Evolutionary conservation across 257 asterid genomes (phyloP).

Genomic region (Orobanche coerulescens): DNA sequence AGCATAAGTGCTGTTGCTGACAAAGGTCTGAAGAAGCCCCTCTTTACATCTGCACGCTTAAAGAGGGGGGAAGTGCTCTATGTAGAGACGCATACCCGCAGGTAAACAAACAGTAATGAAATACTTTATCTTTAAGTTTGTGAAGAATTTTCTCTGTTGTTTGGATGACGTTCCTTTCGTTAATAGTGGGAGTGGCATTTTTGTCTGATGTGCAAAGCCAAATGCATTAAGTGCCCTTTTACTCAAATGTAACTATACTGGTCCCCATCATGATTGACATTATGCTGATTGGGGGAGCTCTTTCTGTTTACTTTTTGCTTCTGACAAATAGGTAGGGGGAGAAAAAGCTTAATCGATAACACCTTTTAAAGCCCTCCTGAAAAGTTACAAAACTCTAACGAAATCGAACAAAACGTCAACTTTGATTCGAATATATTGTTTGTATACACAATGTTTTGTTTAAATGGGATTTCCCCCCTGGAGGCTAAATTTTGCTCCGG

Average conservation of each 20-base stretch:
- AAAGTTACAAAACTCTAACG: no score
- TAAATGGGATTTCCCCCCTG: no score
- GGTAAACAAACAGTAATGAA: slow-evolving; percentile 36
- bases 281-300: no score
- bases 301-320: background rate
- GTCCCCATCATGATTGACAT: no score
- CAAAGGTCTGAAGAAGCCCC: slow-evolving; percentile 73
- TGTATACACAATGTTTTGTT: no score
- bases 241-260: background rate
- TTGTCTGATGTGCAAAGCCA: background rate
- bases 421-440: no score
- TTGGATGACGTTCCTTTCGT: background rate
- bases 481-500: no score
- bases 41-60: slow-evolving; percentile 87
- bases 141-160: background rate
- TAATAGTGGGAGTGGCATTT: background rate
- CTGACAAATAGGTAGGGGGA: no score
- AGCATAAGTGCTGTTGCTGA: slow-evolving; percentile 93
- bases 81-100: slow-evolving; percentile 70
- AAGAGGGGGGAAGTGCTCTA: slow-evolving; percentile 92
- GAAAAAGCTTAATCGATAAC: no score
- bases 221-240: background rate
- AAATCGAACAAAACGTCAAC: no score
- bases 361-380: no score
- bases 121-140: background rate